phyloP scores from a whole-genome alignment of 2,329 filamentous ascomycete species.

The Penicillium crustosum region DNA sequence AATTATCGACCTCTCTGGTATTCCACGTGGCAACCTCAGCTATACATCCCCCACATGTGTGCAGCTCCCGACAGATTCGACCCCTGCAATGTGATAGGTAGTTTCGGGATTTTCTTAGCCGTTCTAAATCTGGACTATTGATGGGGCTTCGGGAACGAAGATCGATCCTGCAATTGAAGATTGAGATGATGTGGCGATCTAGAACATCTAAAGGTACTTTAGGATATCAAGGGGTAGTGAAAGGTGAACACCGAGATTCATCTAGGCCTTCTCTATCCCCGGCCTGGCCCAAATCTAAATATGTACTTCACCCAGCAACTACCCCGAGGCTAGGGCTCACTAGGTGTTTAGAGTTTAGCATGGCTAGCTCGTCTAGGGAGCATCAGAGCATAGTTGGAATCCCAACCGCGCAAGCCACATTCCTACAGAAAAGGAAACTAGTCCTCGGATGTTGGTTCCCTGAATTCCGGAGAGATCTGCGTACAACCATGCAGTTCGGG shows the following conservation, averaged over 20 bases:
- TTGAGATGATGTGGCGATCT: background rate
- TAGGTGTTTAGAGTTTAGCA: slow-evolving; percentile 6
- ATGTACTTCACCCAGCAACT: background rate
- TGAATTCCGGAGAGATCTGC: slow-evolving; percentile 11
- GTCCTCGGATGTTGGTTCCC: slow-evolving; percentile 5
- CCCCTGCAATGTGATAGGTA: background rate
- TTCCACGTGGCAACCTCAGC: slow-evolving; percentile 11
- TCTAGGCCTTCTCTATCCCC: slow-evolving; percentile 2
- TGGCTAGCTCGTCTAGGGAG: slow-evolving; percentile 2
- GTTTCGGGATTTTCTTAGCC: background rate
- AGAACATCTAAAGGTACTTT: background rate
- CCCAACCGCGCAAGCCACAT: slow-evolving; percentile 19
- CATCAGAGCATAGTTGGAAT: slow-evolving; percentile 18
- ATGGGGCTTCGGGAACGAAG: background rate
- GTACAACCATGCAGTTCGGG: slow-evolving; percentile 7
- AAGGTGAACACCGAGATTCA: background rate
- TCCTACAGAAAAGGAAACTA: slow-evolving; percentile 6
- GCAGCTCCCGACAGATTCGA: background rate
- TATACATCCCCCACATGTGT: slow-evolving; percentile 6
- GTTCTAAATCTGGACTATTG: background rate
- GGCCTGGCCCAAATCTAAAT: background rate
- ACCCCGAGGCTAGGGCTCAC: background rate
- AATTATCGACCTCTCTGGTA: background rate
- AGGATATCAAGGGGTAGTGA: background rate
- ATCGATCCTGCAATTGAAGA: background rate